Percentiles rank a stretch among this genome's conserved stretches.
phyloP scores from a whole-genome alignment of 2,329 filamentous ascomycete species.

The Colletotrichum sp. region DNA sequence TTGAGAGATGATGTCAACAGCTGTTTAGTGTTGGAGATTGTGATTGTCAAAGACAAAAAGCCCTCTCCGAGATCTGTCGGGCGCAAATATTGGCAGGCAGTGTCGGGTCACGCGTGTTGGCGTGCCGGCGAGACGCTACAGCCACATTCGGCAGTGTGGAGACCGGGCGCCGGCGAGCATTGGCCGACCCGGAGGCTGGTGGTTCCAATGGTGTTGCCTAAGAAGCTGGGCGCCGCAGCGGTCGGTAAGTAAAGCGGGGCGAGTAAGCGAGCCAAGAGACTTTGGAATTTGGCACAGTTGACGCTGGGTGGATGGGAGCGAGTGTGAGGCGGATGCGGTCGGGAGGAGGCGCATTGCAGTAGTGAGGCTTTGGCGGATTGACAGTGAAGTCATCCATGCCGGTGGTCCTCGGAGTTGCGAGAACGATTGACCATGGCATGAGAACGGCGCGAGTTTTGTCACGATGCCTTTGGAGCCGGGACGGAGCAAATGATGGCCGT shows the following conservation, averaged over 20 bases:
- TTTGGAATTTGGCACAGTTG: background rate
- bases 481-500: background rate
- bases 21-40: background rate
- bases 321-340: background rate
- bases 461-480: background rate
- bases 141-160: slow-evolving; percentile 3
- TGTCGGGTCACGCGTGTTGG: slow-evolving; percentile 14
- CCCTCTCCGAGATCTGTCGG: background rate
- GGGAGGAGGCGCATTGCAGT: background rate
- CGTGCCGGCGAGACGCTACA: slow-evolving; percentile 6
- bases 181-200: slow-evolving; percentile 13
- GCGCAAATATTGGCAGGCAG: slow-evolving; percentile 11
- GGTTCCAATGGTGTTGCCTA: background rate
- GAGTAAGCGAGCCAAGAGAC: background rate
- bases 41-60: background rate
- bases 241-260: background rate
- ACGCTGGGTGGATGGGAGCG: background rate
- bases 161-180: background rate
- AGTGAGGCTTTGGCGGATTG: background rate
- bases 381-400: background rate
- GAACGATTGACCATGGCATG: background rate
- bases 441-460: background rate
- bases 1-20: background rate
- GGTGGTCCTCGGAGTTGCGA: background rate
- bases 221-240: slow-evolving; percentile 8